Conservation (phyloP, 129 eudicot genomes). For the Apium graveolens region DNA sequence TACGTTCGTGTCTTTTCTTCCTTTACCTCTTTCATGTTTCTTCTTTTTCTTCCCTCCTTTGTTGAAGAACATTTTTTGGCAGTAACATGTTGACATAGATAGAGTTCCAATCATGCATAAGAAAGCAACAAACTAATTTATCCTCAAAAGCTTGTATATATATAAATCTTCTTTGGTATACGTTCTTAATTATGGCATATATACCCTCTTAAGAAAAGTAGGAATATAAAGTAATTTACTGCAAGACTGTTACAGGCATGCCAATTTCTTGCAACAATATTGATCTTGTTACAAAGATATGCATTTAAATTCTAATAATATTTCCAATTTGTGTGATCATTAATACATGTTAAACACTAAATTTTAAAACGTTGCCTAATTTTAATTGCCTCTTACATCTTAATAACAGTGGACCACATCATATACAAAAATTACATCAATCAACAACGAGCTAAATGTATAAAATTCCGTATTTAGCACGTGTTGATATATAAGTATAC, state of each 20-base stretch:
- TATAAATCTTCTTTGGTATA: neutral
- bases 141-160: neutral
- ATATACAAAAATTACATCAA: too few species aligned
- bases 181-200: neutral
- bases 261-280: neutral
- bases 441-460: too few species aligned
- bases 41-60: slow-evolving; percentile 9
- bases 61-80: slow-evolving; percentile 11
- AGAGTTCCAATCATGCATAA: neutral
- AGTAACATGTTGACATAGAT: slow-evolving; percentile 3
- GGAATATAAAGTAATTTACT: neutral
- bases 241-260: neutral
- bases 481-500: too few species aligned
- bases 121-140: neutral
- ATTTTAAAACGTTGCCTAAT: too few species aligned
- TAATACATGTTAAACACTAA: too few species aligned
- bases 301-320: neutral
- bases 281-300: neutral
- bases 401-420: too few species aligned
- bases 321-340: too few species aligned
- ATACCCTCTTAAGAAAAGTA: neutral
- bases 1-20: slow-evolving; percentile 26
- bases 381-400: too few species aligned
- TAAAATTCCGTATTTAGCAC: too few species aligned
- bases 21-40: neutral